Evolutionary conservation across 2,329 filamentous ascomycete genomes (phyloP), one percentile per base, ranked within the genome.

Genomic region (Ampelomyces quisqualis): DNA sequence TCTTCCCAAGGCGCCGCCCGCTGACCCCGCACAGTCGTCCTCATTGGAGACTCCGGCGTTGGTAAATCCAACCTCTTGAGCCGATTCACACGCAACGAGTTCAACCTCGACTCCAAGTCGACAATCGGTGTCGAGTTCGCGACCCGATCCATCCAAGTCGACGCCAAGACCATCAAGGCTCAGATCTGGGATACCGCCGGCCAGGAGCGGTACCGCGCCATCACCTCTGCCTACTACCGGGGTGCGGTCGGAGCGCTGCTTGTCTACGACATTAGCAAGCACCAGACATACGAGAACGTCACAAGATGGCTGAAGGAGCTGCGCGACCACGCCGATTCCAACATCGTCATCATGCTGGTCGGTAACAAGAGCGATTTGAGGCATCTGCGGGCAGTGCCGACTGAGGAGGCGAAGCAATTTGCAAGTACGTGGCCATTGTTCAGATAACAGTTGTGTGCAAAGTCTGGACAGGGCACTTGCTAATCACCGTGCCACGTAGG

Each of bases 351-450:
- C 70, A 98, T 98, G 93, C 78, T 98, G 64, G 93, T 97, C 41
- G 93, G 93, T 72, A 98, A 98, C 84, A 98, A 98, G 86, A 97
- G 90, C 73, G 93, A 98, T 95, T 86, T 97, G 85, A 88, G 90
- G 73, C 93, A 98, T 75, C 79, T 98, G 67, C 83, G 93, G 70
- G 93, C 93, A 55, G 93, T 98, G 57, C 90, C 93, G 36, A 98
- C 93, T 47, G 93, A 98, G 69, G 91, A 97, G 73, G 93, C 91
- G 60, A 98, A 97, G 76, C 80, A 88, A 51, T 98, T 98, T 82
- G 93, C 93, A 42, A 96, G 91, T 95, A 69, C 60, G 80, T 75
- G 45, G n/a, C n/a, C n/a, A n/a, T n/a, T n/a, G n/a, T n/a, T n/a
- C n/a, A n/a, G n/a, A n/a, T n/a, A n/a, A n/a, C n/a, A n/a, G n/a